Base-by-base conservation (phyloP, 495 filamentous ascomycete genomes). In the Penicillium macrosclerotiorum region DNA sequence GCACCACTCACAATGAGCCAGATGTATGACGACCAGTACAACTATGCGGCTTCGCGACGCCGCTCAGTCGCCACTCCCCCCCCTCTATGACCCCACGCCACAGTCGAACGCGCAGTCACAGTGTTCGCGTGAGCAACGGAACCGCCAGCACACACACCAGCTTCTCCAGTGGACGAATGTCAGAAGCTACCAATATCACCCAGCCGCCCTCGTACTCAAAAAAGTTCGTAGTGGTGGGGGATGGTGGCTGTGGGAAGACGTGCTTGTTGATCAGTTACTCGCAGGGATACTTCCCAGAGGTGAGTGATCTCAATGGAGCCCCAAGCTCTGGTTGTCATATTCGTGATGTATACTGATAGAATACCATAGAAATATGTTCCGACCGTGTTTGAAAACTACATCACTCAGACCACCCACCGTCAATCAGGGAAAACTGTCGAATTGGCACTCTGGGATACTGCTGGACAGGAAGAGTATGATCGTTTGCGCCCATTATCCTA, bases 301-400 rank as follows among this genome's bases (percentile, higher is more conserved):
- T 96, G 75, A 27, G 57, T n/a, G n/a, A n/a, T n/a, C n/a, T n/a
- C n/a, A n/a, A n/a, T n/a, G n/a, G n/a, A n/a, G n/a, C n/a, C n/a
- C n/a, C n/a, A n/a, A n/a, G n/a, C n/a, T n/a, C n/a, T n/a, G n/a
- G n/a, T n/a, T n/a, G n/a, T n/a, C n/a, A n/a, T n/a, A n/a, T n/a
- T n/a, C n/a, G n/a, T n/a, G n/a, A n/a, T n/a, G n/a, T n/a, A n/a
- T n/a, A 19, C 34, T 44, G 32, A 30, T 40, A 44, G 35, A 61
- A 26, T 32, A 20, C 31, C 23, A 20, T 42, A 98, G 93, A 98
- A 96, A 96, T 98, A 98, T 62, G 92, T 98, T 37, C 93, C 93
- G 2, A 98, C 93, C 0, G 93, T 98, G 48, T 98, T 98, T 63
- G 93, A 98, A 62, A 98, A 98, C 73, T 98, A 98, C 77, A 97